Base-by-base conservation (phyloP, 768 basidiomycete species). In the Russula virescens region DNA sequence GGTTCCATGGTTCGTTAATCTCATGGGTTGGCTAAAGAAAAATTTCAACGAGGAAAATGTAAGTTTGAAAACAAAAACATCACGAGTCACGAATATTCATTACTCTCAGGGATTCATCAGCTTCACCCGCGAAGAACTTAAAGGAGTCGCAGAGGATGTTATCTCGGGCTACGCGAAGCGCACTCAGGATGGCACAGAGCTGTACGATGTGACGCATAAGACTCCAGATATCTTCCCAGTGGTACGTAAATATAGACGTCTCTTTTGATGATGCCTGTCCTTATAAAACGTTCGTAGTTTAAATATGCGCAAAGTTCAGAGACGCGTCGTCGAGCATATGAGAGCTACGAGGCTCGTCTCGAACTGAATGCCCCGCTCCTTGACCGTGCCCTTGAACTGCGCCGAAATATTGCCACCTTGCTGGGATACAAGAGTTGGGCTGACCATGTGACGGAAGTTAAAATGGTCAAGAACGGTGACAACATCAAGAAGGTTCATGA, bases 31-130 rank as follows among this genome's bases (percentile, higher is more conserved):
- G 50, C 7, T 34, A 23, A 42, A 89, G 86, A 90, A 88, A 86
- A 91, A 92, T 75, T 91, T 88, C 76, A 93, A 93, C 68, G 91
- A 95, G 73, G 92, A 94, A 70, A 85, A 88, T 48, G 89, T 88
- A 65, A 60, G 77, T 65, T 21, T 5, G 21, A 40, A 10, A 19
- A 38, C 23, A 13, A 10, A 26, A 26, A 46, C 21, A n/a, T 59
- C 26, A 28, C 1, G 47, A n/a, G n/a, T 51, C 11, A 21, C 14
- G 18, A 19, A 61, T 46, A 58, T 40, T 26, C 43, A 53, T 19
- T 45, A 51, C 21, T 0, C 35, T 19, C 61, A 91, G 88, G 84
- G 80, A 25, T 73, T 75, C 28, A 76, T 91, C 51, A 75, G 79
- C 5, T 90, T 91, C 69, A 89, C 86, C 0, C 74, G 74, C 31